Base-by-base conservation (phyloP, 768 basidiomycete species). In the Tricholomella constricta region DNA sequence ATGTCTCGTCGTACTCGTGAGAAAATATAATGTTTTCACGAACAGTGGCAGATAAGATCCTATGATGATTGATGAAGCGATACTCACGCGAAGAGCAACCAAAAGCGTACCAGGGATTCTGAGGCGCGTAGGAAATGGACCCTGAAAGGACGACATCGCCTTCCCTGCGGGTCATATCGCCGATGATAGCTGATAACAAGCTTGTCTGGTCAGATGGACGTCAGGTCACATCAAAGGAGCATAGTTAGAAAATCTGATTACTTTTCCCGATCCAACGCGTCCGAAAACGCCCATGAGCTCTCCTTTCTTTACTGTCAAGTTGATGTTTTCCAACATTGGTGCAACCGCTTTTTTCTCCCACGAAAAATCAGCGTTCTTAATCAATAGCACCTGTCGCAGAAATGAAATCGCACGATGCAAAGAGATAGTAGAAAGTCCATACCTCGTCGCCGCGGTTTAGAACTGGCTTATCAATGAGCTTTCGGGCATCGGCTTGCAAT, bases 21-120 rank as follows among this genome's bases (percentile, higher is more conserved):
- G 87, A 93, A 72, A 98, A 98, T 29, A 91, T 64, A 55, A 98
- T 98, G 63, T 98, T 98, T 37, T 94, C 91, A 32, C 88, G 82
- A 45, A 98, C 81, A 2, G 90, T 86, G 0, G 91, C 84, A 2
- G 91, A 92, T 68, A 95, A 79, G 38, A 97, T 84, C 89, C 88
- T 89, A 25, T 4, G 10, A 22, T 22, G 9, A 38, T 14, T 12
- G 19, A 57, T 22, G 12, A 44, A 17, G 34, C 9, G 2, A 43
- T 11, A 19, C 29, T 31, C 6, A 25, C 17, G 6, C 8, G 12
- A 19, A 15, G 12, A 11, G 4, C 4, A 4, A 4, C 31, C 6
- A n/a, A 23, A 22, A 17, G 54, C 79, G 14, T 60, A 88, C 89
- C 93, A 96, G 29, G 93, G 88, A 63, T 86, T 88, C 65, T 97